These are phyloP conservation scores for Metarhizium humberi DNA, from an alignment of 2,329 filamentous ascomycete genomes.

Conservation along the genomic window DNA sequence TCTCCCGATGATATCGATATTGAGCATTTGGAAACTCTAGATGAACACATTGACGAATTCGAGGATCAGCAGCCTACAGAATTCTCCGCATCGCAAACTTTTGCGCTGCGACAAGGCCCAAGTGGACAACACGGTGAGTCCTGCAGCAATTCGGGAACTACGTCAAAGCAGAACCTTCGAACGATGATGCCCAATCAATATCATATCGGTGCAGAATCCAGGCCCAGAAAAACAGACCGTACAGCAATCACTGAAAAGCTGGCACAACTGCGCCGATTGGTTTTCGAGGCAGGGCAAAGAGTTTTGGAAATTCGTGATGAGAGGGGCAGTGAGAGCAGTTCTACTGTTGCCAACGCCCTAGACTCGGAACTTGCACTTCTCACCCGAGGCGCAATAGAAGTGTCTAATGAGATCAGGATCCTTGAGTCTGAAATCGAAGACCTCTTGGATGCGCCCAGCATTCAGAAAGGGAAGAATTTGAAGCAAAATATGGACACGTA, in stretches of 20 bases:
- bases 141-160: not conserved
- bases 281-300: slow-evolving; percentile 1
- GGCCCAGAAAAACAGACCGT: slow-evolving; percentile 1
- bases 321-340: not conserved
- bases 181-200: not conserved
- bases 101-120: not conserved
- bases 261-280: slow-evolving; percentile 3
- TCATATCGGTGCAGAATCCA: not conserved
- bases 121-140: not conserved
- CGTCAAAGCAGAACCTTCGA: not conserved
- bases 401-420: slow-evolving; percentile 7
- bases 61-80: slow-evolving; percentile 12
- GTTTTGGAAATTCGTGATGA: slow-evolving; percentile 5
- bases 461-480: slow-evolving; percentile 7
- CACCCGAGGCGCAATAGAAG: slow-evolving; percentile 5
- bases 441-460: not conserved
- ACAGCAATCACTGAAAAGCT: slow-evolving; percentile 2
- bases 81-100: not conserved
- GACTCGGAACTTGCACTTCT: slow-evolving; percentile 23
- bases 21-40: slow-evolving; percentile 23
- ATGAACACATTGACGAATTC: slow-evolving; percentile 16
- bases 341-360: not conserved
- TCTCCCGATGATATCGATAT: slow-evolving; percentile 42
- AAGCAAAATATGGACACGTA: slow-evolving; percentile 38
- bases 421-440: slow-evolving; percentile 8